phyloP scores from a whole-genome alignment of 345 rosid genomes.

The Trapa bicornis region DNA sequence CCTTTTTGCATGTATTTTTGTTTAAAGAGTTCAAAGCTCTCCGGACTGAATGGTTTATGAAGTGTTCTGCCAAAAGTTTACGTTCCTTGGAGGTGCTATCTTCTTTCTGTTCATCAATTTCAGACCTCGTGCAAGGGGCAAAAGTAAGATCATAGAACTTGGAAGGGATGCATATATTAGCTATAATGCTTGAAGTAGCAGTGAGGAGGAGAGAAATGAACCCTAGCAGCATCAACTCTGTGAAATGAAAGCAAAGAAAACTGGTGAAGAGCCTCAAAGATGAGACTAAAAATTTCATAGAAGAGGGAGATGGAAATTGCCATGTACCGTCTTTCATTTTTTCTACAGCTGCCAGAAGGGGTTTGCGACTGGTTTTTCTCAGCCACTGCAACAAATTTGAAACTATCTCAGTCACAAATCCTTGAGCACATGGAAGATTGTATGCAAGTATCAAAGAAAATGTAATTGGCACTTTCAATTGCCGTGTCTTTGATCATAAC shows the following conservation, averaged over 20 bases:
- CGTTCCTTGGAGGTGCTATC: constrained; percentile 35
- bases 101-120: constrained; percentile 41
- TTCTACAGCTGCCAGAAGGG: constrained; percentile 72
- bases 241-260: constrained; percentile 3
- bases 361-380: constrained; percentile 64
- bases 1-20: constrained; percentile 63
- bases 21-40: constrained; percentile 40
- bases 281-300: not conserved
- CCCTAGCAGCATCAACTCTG: constrained; percentile 97
- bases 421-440: not conserved
- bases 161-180: constrained; percentile 78
- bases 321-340: constrained; percentile 87
- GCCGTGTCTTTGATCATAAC: not conserved
- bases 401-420: not conserved
- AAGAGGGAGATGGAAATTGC: not conserved
- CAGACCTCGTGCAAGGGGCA: constrained; percentile 63
- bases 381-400: constrained; percentile 53
- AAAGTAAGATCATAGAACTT: constrained; percentile 63
- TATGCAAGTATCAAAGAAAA: not conserved
- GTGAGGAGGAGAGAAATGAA: constrained; percentile 90
- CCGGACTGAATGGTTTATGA: constrained; percentile 25
- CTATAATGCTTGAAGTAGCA: constrained; percentile 68
- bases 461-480: not conserved
- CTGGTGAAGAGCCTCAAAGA: not conserved
- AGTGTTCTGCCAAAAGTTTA: constrained; percentile 27